These are phyloP conservation scores for Aspergillus baeticus DNA, from an alignment of 495 filamentous ascomycete species.

Conservation along the genomic window DNA sequence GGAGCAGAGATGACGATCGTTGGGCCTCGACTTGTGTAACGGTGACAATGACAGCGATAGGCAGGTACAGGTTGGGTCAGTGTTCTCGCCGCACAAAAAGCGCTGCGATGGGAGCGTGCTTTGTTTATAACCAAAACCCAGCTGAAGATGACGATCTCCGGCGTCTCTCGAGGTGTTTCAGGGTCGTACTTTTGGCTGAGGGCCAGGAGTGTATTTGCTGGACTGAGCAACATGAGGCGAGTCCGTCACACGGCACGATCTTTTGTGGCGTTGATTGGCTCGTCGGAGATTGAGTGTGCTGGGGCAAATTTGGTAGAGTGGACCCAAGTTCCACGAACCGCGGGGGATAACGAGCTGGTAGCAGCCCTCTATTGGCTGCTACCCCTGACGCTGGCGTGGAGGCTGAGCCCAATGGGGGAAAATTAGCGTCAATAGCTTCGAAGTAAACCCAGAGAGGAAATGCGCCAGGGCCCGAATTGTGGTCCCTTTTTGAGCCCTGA, in stretches of 20 bases:
- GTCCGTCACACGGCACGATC: neutral
- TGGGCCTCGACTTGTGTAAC: conserved; percentile 1
- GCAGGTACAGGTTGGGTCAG: too few relatives aligned
- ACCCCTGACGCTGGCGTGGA: conserved; percentile 10
- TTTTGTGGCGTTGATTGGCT: conserved; percentile 5
- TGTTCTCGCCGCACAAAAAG: too few relatives aligned
- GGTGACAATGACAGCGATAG: neutral
- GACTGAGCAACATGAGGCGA: neutral
- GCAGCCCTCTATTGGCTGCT: conserved; percentile 11
- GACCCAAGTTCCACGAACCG: conserved; percentile 19
- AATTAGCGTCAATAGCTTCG: conserved; percentile 16
- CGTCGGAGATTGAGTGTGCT: conserved; percentile 3
- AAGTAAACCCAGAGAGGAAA: conserved; percentile 14
- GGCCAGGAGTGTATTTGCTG: neutral
- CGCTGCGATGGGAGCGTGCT: too few relatives aligned
- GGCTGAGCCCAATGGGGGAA: conserved; percentile 1
- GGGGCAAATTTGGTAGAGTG: conserved; percentile 6
- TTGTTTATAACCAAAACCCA: neutral
- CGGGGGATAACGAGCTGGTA: conserved; percentile 2
- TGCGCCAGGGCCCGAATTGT: conserved; percentile 5
- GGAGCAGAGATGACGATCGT: conserved; percentile 1
- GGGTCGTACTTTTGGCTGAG: neutral
- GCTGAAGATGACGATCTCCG: too few relatives aligned
- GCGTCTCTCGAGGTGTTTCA: neutral
- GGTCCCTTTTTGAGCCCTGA: conserved; percentile 22